Evolutionary conservation across 768 basidiomycete species (phyloP).

Genomic region (Suillus ampliporus): DNA sequence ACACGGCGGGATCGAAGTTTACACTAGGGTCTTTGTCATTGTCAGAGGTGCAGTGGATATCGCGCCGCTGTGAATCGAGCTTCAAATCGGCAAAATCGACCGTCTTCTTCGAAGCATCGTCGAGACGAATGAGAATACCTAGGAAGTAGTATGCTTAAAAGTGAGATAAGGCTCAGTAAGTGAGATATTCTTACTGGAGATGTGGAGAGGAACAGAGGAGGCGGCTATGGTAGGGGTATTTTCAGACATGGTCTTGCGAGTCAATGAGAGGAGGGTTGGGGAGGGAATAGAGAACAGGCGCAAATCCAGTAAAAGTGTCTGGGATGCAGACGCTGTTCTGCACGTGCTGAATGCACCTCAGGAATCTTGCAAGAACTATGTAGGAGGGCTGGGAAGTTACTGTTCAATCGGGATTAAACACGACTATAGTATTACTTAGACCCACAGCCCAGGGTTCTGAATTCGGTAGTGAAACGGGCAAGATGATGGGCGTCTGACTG

Average conservation of each 20-base stretch:
- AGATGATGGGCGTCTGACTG: background rate
- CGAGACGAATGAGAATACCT: conserved; percentile 3
- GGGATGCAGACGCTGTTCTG: too few relatives aligned
- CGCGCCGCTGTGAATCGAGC: background rate
- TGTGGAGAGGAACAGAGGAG: background rate
- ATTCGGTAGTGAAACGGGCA: too few relatives aligned
- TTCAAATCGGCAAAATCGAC: conserved; percentile 9
- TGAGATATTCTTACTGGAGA: background rate
- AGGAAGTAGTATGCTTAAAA: background rate
- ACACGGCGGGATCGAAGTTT: conserved; percentile 7
- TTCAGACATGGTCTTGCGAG: background rate
- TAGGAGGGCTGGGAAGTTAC: too few relatives aligned
- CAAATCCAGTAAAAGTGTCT: too few relatives aligned
- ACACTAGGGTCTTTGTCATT: conserved; percentile 1
- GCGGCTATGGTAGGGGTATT: background rate
- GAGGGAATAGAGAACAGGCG: too few relatives aligned
- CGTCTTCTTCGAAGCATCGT: conserved; percentile 6
- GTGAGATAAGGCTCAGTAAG: background rate
- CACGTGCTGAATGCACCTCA: too few relatives aligned
- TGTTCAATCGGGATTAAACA: too few relatives aligned
- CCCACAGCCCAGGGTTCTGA: too few relatives aligned
- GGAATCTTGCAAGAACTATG: too few relatives aligned
- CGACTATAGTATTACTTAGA: too few relatives aligned
- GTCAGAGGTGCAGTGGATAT: conserved; percentile 4
- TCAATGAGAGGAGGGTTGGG: too few relatives aligned